Evolutionary conservation across 148 eudicot species (phyloP), one percentile per base, ranked within the genome.

Genomic region (Persicaria tinctoria): DNA sequence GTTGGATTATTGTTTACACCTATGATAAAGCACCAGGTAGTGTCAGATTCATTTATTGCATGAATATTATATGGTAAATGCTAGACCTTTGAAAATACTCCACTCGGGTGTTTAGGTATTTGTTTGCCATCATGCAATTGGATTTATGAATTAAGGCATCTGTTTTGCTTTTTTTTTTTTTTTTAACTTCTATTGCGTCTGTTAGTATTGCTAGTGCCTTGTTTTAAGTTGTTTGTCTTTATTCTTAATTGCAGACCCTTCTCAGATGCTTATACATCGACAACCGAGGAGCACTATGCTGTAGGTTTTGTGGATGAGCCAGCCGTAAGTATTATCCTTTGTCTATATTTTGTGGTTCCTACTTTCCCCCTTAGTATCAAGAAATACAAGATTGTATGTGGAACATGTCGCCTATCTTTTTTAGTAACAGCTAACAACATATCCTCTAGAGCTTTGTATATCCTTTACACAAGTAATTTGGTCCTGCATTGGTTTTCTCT

Each of bases 251-350:
- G 82, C 83, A 93, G 98, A 85, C 88, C 89, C 68, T 93, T 86
- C 64, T 76, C 92, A 77, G 94, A 91, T 32, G 80, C 57, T 72
- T 83, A 84, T 68, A 57, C 53, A 55, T 75, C 89, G 50, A 90
- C 84, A 23, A 80, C 81, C 70, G 91, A 80, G 53, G 91, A 86
- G 59, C 78, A 84, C 51, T 93, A 84, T 84, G 91, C 92, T 75
- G 98, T 88, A 45, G 88, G 88, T 70, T 78, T 81, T 76, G 91
- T 89, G 59, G 93, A 89, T 55, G 87, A 78, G 48, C 80, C 86
- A 51, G 76, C 76, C 66, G 98, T 93, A 86, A 83, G 96, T 85
- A 20, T 73, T 56, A 63, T 57, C 13, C 51, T 4, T 27, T n/a
- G 56, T 27, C 54, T 64, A n/a, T 60, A 50, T 57, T 12, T 56